Evolutionary conservation across 129 eudicot genomes (phyloP).

Genomic region (Pseudognaphalium luteoalbum): DNA sequence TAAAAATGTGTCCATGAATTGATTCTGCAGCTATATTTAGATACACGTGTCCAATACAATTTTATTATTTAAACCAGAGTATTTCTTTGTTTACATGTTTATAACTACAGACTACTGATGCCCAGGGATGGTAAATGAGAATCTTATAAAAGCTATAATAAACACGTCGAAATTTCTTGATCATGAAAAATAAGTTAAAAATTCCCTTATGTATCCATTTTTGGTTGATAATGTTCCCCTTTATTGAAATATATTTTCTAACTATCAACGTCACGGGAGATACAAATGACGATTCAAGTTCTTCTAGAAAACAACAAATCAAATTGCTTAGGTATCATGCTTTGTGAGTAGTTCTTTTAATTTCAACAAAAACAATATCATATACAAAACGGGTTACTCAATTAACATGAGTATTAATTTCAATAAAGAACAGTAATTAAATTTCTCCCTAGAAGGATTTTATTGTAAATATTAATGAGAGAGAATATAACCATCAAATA

Average conservation of each 20-base stretch:
- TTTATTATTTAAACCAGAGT: not conserved
- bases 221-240: not conserved
- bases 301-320: not conserved
- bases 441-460: not conserved
- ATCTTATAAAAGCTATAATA: not conserved
- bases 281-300: not conserved
- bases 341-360: not conserved
- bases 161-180: not conserved
- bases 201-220: not conserved
- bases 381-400: not conserved
- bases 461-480: not conserved
- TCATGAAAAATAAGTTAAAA: not conserved
- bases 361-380: conserved; percentile 4
- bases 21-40: not conserved
- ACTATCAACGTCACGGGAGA: not conserved
- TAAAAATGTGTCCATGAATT: not conserved
- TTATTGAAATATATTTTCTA: no score
- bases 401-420: not conserved
- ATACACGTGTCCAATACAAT: not conserved
- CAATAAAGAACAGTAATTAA: not conserved
- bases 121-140: not conserved
- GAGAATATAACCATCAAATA: conserved; percentile 82
- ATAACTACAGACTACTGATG: no score
- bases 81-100: not conserved
- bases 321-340: not conserved